Percentiles rank a stretch among this genome's conserved stretches.
Evolutionary conservation across 208 protist genomes (phyloP).

Genomic region (Trypanosoma platydactyli): DNA sequence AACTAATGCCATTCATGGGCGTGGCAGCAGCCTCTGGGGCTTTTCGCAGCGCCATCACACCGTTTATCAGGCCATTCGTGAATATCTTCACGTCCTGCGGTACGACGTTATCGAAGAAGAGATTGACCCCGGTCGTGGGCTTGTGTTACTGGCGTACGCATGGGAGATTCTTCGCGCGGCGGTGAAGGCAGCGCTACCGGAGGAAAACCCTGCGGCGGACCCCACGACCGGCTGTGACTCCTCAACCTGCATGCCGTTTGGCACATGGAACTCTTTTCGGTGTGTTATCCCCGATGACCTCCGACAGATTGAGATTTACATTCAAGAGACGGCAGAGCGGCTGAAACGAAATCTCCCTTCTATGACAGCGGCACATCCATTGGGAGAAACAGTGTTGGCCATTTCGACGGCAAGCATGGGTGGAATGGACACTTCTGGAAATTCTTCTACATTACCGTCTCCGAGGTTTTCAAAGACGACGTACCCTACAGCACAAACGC

Average conservation of each 20-base stretch:
- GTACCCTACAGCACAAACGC: constrained; percentile 14
- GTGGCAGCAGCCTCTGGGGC: neutral
- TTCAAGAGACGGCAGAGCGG: constrained; percentile 21
- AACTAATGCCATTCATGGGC: neutral
- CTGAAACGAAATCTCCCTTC: constrained; percentile 11
- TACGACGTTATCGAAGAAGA: constrained; percentile 27
- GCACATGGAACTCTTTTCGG: neutral
- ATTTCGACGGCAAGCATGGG: constrained; percentile 14
- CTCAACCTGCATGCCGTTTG: neutral
- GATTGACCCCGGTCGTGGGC: constrained; percentile 17
- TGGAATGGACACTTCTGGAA: neutral
- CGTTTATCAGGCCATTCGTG: constrained; percentile 23
- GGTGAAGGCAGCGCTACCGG: neutral
- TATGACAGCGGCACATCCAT: neutral
- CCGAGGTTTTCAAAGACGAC: neutral
- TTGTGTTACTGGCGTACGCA: constrained; percentile 25
- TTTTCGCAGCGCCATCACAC: constrained; percentile 2
- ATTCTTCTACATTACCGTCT: neutral
- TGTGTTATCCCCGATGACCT: constrained; percentile 16
- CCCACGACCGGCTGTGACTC: neutral
- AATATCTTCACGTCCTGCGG: constrained; percentile 23
- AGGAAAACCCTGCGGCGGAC: constrained; percentile 8
- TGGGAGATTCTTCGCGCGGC: constrained; percentile 22
- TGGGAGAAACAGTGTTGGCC: neutral
- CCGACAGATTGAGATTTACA: constrained; percentile 21